Evolutionary conservation across 805 yeast genomes (phyloP).

Genomic region (Barnettozyma siamensis): DNA sequence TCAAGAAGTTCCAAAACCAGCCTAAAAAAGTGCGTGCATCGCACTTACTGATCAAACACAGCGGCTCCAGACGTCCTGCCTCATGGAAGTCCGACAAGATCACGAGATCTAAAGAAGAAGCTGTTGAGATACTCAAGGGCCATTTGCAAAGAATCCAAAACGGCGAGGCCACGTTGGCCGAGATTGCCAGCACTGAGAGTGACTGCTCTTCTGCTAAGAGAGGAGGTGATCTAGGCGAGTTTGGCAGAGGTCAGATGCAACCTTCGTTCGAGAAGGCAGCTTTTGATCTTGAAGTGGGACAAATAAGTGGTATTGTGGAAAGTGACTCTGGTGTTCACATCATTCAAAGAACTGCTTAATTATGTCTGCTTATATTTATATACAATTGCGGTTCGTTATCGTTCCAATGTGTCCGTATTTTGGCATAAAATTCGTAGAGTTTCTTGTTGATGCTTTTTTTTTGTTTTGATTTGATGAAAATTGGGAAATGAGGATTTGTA

Average conservation of each 20-base stretch:
- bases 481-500: too few species aligned
- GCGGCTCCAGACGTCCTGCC: slow-evolving; percentile 79
- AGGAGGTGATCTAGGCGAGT: slow-evolving; percentile 89
- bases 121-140: slow-evolving; percentile 54
- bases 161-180: slow-evolving; percentile 62
- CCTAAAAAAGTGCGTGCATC: slow-evolving; percentile 72
- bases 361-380: background rate
- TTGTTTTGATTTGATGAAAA: too few species aligned
- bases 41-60: slow-evolving; percentile 81
- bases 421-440: too few species aligned
- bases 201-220: slow-evolving; percentile 84
- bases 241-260: slow-evolving; percentile 91
- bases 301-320: slow-evolving; percentile 76
- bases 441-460: too few species aligned
- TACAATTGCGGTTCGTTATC: too few species aligned
- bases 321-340: slow-evolving; percentile 89
- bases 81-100: slow-evolving; percentile 82
- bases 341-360: slow-evolving; percentile 64
- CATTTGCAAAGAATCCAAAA: slow-evolving; percentile 52
- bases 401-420: too few species aligned
- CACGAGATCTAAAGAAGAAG: slow-evolving; percentile 78
- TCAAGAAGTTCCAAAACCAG: slow-evolving; percentile 51
- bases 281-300: slow-evolving; percentile 75
- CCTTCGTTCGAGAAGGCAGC: slow-evolving; percentile 89
- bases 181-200: slow-evolving; percentile 75